Conservation (phyloP, 768 basidiomycete genomes). For the Rossbeevera mucosa region DNA sequence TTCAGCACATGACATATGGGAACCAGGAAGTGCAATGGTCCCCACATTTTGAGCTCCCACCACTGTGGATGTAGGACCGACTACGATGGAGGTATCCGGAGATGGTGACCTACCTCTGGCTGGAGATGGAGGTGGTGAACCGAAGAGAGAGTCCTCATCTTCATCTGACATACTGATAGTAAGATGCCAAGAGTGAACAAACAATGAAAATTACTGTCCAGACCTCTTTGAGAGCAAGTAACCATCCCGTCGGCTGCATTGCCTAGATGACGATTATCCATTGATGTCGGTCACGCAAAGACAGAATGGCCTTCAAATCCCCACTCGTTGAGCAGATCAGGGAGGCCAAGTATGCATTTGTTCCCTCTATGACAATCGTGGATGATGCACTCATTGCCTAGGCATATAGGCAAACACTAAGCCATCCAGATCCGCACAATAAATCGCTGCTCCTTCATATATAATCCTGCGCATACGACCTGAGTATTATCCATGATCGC, state of each 20-base stretch:
- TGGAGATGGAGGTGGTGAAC: constrained; percentile 70
- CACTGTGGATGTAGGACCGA: constrained; percentile 11
- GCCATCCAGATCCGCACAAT: not conserved
- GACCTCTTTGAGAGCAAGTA: no score
- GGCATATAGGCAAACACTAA: not conserved
- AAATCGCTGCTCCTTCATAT: constrained; percentile 2
- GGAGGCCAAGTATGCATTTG: not conserved
- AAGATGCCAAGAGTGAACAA: no score
- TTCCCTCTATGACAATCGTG: not conserved
- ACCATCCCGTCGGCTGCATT: not conserved
- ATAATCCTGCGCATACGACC: not conserved
- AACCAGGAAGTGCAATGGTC: constrained; percentile 98
- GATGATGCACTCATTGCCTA: no score
- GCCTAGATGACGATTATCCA: constrained; percentile 9
- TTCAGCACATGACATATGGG: constrained; percentile 81
- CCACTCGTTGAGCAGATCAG: not conserved
- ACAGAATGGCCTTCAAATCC: not conserved
- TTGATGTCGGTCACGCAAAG: not conserved
- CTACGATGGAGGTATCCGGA: constrained; percentile 32
- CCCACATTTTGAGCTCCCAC: constrained; percentile 61
- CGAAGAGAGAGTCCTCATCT: constrained; percentile 74
- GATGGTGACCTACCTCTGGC: constrained; percentile 74
- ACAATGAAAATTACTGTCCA: no score
- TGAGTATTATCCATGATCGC: not conserved
- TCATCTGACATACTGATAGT: no score